Evolutionary conservation across 352 stramenopile genomes (phyloP), one percentile per base, ranked within the genome.

Genomic region (Phytophthora agathidicida): DNA sequence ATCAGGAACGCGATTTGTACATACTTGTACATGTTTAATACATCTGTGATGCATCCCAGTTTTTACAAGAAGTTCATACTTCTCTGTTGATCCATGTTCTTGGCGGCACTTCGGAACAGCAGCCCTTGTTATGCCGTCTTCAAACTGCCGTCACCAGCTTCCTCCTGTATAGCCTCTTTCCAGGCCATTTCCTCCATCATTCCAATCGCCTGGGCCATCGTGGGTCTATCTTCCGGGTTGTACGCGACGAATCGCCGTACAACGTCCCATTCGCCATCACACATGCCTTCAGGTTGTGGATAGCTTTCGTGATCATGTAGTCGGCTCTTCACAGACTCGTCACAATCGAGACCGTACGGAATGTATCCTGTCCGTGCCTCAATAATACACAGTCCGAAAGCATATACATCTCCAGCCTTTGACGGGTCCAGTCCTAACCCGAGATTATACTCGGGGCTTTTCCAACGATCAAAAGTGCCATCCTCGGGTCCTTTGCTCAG

Each of bases 241-340:
- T 62, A 53, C 1, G 60, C 48, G 19, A 59, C 45, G 17, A 73
- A 51, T 14, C 42, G 46, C 16, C 60, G 42, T 1, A 73, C 37
- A 16, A 67, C 56, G 7, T 48, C 16, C 65, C 65, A 73, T 44
- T 73, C 57, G 44, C 70, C 43, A 26, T 73, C 48, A 6, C 42
- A 28, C 27, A 73, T 45, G 0, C 11, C 53, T 8, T 63, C 52
- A 31, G 59, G 59, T 17, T 43, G 65, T 35, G 65, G 59, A 20
- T 62, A 64, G 38, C 36, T 56, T 22, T 45, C 38, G 0, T 17
- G 5, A 16, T 51, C 13, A 16, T 49, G 13, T 6, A 73, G 32
- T 24, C 60, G 50, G 1, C 10, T 43, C 38, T 38, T 43, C 11
- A 73, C 30, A 2, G 16, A 22, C 0, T 73, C 64, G 9, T 73